Base-by-base conservation (phyloP, 768 basidiomycete species). In the Podaxis sp. region DNA sequence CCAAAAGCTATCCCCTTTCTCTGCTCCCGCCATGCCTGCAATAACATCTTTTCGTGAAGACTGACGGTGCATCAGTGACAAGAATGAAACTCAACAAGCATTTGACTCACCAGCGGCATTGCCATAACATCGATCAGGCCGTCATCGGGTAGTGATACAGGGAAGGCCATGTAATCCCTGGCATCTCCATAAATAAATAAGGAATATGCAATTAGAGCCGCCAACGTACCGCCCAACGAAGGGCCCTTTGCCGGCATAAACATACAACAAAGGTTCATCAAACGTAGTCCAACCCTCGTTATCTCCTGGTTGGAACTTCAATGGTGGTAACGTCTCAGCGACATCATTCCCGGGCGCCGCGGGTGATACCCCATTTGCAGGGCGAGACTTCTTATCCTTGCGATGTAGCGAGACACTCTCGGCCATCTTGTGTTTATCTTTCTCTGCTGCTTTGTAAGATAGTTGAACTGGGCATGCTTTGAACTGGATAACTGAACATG, bases 91-190 rank as follows among this genome's bases (percentile, higher is more conserved):
- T 55, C 46, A 27, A n/a, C 40, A 23, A 25, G 52, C 57, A 55
- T 23, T 52, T 51, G 53, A 72, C 83, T 38, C 67, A 90, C 92
- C 60, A 77, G 64, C 57, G 83, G 80, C 76, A 92, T 86, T 40
- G 82, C 77, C 46, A 82, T 80, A 46, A 94, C 71, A 65, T 93
- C 92, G 55, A 94, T 85, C 32, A 86, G 71, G 0, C 91, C 91
- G 67, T 95, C 91, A 61, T 89, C 83, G 0, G 91, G 89, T 53
- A 88, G 70, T 21, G 90, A 90, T 3, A 91, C 86, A 0, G 91
- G 93, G 68, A 93, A 95, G 25, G 91, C 85, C 87, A 93, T 88
- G 38, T 89, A 78, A 60, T 89, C 87, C 16, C 88, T 88, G 44
- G 18, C 10, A 35, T 25, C 42, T 23, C 25, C 44, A 25, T 61